Base-by-base conservation (phyloP, 441 rosid species). In the Rhodomyrtus psidioides region DNA sequence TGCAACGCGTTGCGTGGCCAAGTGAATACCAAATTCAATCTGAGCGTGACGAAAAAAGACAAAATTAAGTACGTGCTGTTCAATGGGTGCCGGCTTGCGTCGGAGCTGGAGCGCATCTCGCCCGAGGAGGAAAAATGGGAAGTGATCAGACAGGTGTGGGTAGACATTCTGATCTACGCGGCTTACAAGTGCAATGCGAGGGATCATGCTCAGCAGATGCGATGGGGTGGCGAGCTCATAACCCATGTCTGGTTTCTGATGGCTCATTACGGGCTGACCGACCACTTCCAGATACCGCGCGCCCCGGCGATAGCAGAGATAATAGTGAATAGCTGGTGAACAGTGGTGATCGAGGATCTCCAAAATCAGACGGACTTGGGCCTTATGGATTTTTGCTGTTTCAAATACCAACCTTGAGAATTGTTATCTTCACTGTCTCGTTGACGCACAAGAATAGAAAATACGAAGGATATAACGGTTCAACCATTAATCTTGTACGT, bases 71-170 rank as follows among this genome's bases (percentile, higher is more conserved):
- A 0, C 6, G 19, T 44, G 82, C 19, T 79, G 1, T 0, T 0
- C 3, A 0, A 0, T 0, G 55, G 30, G 55, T 46, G 55, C 23
- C 0, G 0, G 12, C 3, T 26, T 7, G 34, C 34, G 7, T 0
- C 0, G 3, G 3, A 0, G 13, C 12, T 46, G 34, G 0, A 0
- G 44, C 0, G 0, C 2, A 0, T 17, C 1, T 1, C 19, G 1
- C 1, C 34, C 4, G 6, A 7, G 7, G 44, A 44, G n/a, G n/a
- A n/a, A n/a, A n/a, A n/a, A 1, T 44, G 55, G 83, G 9, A 1
- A n/a, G n/a, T n/a, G n/a, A n/a, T n/a, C n/a, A n/a, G n/a, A n/a
- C 13, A 46, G 13, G 83, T 34, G 34, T 34, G 34, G 34, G 34
- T 34, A 9, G 82, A 79, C 16, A 76, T 42, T 54, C 19, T 76